Conservation (phyloP, 2,329 filamentous ascomycete species). For the Pezizomycotina sp. region DNA sequence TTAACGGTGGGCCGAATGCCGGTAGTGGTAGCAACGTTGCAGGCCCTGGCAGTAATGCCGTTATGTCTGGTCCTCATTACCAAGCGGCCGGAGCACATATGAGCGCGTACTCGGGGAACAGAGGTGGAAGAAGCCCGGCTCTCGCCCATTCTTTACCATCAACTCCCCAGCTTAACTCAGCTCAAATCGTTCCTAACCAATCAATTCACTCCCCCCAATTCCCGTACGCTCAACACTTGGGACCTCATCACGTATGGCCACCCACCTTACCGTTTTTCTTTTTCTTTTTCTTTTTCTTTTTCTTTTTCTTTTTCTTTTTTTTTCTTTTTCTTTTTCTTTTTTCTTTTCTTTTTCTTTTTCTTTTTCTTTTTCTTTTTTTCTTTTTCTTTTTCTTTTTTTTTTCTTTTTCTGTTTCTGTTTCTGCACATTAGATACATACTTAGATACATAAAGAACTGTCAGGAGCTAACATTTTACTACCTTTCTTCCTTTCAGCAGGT, state of each 20-base stretch:
- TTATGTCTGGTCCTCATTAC: slow-evolving; percentile 9
- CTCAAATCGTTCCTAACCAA: slow-evolving; percentile 51
- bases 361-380: slow-evolving; percentile 26
- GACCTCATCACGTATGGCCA: slow-evolving; percentile 26
- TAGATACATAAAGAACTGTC: too few species aligned
- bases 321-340: slow-evolving; percentile 30
- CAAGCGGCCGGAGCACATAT: slow-evolving; percentile 17
- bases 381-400: slow-evolving; percentile 34
- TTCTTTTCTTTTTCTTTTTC: slow-evolving; percentile 27
- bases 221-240: slow-evolving; percentile 39
- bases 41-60: slow-evolving; percentile 11
- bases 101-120: slow-evolving; percentile 9
- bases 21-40: slow-evolving; percentile 12
- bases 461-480: slow-evolving; percentile 26
- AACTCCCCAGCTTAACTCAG: slow-evolving; percentile 50
- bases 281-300: slow-evolving; percentile 28
- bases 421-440: too few species aligned
- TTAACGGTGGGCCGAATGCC: slow-evolving; percentile 21
- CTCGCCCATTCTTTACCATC: slow-evolving; percentile 48
- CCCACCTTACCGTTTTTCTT: slow-evolving; percentile 35
- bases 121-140: slow-evolving; percentile 33
- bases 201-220: slow-evolving; percentile 41
- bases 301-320: slow-evolving; percentile 31
- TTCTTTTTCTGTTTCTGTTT: slow-evolving; percentile 65
- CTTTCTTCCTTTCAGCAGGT: slow-evolving; percentile 26